Evolutionary conservation across 768 basidiomycete species (phyloP).

Genomic region (Rhizopogon vulgaris): DNA sequence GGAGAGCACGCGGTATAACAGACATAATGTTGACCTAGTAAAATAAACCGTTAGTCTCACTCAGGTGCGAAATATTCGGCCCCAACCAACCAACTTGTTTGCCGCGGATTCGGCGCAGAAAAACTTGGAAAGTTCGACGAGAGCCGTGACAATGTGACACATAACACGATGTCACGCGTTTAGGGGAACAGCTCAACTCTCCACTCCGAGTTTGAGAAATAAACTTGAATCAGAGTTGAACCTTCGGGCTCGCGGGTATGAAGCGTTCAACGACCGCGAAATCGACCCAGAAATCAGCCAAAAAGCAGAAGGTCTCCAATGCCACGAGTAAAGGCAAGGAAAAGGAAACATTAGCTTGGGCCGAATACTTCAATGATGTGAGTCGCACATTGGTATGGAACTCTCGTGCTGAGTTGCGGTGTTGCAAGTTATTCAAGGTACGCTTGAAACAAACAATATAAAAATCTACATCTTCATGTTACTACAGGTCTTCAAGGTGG

Average conservation of each 20-base stretch:
- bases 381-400: slow-evolving; percentile 1
- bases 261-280: neutral
- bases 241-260: slow-evolving; percentile 12
- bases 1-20: slow-evolving; percentile 15
- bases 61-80: neutral
- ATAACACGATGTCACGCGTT: neutral
- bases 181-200: neutral
- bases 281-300: neutral
- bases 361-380: slow-evolving; percentile 56
- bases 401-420: neutral
- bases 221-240: neutral
- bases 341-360: slow-evolving; percentile 37
- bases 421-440: slow-evolving; percentile 55
- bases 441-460: neutral
- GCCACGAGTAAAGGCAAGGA: slow-evolving; percentile 15
- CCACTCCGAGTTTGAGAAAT: neutral
- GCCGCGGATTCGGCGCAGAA: neutral
- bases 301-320: slow-evolving; percentile 11
- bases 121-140: neutral
- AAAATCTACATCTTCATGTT: neutral
- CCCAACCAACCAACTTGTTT: neutral
- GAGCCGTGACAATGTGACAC: neutral
- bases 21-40: neutral
- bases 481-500: slow-evolving; percentile 39
- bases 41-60: neutral